Conservation (phyloP, 2,329 filamentous ascomycete genomes). For the Fusarium papillatum region DNA sequence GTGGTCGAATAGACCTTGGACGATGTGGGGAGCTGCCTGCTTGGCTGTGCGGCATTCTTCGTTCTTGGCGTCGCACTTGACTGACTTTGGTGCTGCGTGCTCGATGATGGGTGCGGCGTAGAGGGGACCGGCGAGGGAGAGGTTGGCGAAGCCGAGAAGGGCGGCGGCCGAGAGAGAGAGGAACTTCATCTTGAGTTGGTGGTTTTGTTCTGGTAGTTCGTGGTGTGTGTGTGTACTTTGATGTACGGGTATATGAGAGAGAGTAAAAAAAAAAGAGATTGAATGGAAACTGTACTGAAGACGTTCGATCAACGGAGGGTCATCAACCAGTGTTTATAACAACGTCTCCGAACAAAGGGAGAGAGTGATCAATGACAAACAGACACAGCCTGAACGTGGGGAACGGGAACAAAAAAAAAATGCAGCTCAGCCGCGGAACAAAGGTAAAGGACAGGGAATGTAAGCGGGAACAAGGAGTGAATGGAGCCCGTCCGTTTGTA, state of each 20-base stretch:
- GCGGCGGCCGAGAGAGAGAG: conserved; percentile 29
- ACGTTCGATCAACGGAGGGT: background rate
- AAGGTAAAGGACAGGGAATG: background rate
- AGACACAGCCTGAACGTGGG: background rate
- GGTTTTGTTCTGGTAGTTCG: background rate
- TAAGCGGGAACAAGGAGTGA: background rate
- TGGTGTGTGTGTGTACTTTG: background rate
- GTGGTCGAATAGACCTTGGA: conserved; percentile 69
- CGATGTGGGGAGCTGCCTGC: conserved; percentile 70
- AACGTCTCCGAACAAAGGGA: background rate
- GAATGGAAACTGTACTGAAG: background rate
- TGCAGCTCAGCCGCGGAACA: conserved; percentile 1
- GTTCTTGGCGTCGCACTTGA: conserved; percentile 61
- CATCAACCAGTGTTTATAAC: background rate
- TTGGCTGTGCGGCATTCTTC: conserved; percentile 76
- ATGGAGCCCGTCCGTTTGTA: background rate
- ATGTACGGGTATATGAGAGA: background rate
- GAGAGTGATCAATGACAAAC: background rate
- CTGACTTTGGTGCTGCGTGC: conserved; percentile 69
- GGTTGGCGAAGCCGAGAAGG: conserved; percentile 28
- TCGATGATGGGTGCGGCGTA: conserved; percentile 57
- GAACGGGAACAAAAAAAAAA: background rate
- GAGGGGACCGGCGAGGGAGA: conserved; percentile 34
- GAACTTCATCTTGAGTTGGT: conserved; percentile 44
- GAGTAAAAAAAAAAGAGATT: background rate